Percentiles rank a stretch among this genome's conserved stretches.
phyloP scores from a whole-genome alignment of 331 rosid genomes.

The Telfairia occidentalis region DNA sequence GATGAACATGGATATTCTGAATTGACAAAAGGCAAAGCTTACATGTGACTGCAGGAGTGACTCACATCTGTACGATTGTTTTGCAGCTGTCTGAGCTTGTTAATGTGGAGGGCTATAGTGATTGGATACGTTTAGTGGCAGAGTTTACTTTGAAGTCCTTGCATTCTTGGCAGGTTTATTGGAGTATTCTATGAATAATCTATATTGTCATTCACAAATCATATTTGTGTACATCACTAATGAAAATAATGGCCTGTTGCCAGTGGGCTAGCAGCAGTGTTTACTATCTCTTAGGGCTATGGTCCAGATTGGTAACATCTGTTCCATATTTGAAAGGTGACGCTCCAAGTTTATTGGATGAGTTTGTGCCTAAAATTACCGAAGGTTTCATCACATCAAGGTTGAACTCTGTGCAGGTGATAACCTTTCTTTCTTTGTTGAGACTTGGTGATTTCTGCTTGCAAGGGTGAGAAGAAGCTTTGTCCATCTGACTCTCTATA shows the following conservation, averaged over 20 bases:
- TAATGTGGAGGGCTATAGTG: constrained; percentile 93
- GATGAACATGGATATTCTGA: background rate
- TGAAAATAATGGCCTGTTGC: constrained; percentile 16
- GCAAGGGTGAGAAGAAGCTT: constrained; percentile 13
- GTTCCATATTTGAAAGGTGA: constrained; percentile 83
- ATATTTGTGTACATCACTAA: constrained; percentile 1
- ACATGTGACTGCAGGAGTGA: background rate
- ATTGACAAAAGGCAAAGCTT: background rate
- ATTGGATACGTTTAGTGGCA: constrained; percentile 95
- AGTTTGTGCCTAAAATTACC: constrained; percentile 82
- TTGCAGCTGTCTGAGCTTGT: constrained; percentile 97
- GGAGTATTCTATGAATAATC: constrained; percentile 4
- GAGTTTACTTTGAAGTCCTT: constrained; percentile 94
- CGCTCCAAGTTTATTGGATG: constrained; percentile 77
- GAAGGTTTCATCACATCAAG: constrained; percentile 88
- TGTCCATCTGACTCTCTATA: constrained; percentile 19
- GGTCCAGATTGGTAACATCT: constrained; percentile 81
- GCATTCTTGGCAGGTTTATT: constrained; percentile 96
- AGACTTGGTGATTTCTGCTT: constrained; percentile 11
- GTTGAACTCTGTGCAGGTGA: constrained; percentile 91
- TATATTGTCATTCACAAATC: background rate
- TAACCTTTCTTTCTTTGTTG: constrained; percentile 12
- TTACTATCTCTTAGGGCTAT: constrained; percentile 76
- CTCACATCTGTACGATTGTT: background rate
- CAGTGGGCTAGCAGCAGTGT: constrained; percentile 99